phyloP scores from a whole-genome alignment of 306 rosid genomes.

The Neltuma alba region DNA sequence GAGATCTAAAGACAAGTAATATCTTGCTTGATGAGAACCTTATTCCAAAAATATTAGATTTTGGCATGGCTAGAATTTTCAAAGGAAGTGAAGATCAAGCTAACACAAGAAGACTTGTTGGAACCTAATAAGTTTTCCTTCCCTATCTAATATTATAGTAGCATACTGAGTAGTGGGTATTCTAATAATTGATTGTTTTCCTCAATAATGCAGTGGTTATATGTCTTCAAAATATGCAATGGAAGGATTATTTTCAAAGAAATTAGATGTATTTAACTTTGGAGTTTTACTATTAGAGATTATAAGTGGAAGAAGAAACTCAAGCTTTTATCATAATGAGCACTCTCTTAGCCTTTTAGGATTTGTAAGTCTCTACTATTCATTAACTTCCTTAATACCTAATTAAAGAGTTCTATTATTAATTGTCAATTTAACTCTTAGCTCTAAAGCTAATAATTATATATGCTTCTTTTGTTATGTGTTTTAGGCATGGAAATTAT shows the following conservation, averaged over 20 bases:
- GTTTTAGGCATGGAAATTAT: slow-evolving; percentile 26
- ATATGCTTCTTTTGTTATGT: too few relatives aligned
- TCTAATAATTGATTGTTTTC: background rate
- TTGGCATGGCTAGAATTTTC: background rate
- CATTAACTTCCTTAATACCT: background rate
- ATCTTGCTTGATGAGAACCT: background rate
- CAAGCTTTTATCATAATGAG: background rate
- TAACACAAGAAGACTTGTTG: too few relatives aligned
- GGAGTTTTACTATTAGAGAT: background rate
- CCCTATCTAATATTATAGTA: background rate
- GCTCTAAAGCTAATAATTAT: background rate
- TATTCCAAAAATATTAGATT: background rate
- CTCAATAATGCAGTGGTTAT: background rate
- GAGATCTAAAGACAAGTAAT: background rate
- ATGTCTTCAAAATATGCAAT: background rate
- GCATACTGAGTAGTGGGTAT: background rate
- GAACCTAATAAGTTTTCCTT: background rate
- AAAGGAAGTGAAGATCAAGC: background rate
- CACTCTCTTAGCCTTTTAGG: background rate
- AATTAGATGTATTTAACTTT: slow-evolving; percentile 35
- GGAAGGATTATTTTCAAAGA: slow-evolving; percentile 7
- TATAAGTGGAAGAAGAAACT: background rate
- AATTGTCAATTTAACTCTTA: background rate
- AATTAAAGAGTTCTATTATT: background rate
- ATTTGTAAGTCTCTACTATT: background rate